A percentile compares a stretch with the other conserved stretches of the same genome.
phyloP scores from a whole-genome alignment of 2,329 filamentous ascomycete species.

The Hypoxylon sp. region DNA sequence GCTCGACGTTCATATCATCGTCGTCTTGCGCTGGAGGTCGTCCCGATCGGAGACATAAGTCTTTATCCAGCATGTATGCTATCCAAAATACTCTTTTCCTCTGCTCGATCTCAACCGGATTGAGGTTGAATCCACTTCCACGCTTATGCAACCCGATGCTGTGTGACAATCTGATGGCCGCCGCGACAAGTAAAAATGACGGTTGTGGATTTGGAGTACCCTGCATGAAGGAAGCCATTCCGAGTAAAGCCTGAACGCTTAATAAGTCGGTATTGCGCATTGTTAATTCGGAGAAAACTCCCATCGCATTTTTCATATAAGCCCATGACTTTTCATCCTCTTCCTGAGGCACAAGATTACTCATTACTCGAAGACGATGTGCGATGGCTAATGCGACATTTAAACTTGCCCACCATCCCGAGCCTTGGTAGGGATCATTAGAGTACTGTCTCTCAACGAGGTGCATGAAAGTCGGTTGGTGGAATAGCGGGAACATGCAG shows the following conservation, averaged over 20 bases:
- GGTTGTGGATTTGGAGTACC: slow-evolving; percentile 97
- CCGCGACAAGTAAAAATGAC: slow-evolving; percentile 89
- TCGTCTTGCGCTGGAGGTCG: slow-evolving; percentile 74
- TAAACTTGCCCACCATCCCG: slow-evolving; percentile 98
- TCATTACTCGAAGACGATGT: slow-evolving; percentile 93
- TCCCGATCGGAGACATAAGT: slow-evolving; percentile 71
- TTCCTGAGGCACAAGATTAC: slow-evolving; percentile 88
- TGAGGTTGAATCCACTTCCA: slow-evolving; percentile 92
- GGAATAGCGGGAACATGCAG: slow-evolving; percentile 97
- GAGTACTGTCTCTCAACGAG: slow-evolving; percentile 95
- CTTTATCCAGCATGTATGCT: slow-evolving; percentile 75
- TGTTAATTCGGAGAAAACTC: slow-evolving; percentile 90
- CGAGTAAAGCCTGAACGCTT: slow-evolving; percentile 92
- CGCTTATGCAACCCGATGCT: slow-evolving; percentile 96
- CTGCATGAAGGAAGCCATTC: slow-evolving; percentile 94
- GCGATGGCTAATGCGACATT: slow-evolving; percentile 96
- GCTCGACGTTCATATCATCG: slow-evolving; percentile 91
- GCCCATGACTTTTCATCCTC: slow-evolving; percentile 96
- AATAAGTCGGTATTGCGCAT: slow-evolving; percentile 97
- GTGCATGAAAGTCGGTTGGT: slow-evolving; percentile 99
- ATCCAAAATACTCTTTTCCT: slow-evolving; percentile 78
- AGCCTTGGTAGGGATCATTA: slow-evolving; percentile 90
- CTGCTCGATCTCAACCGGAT: slow-evolving; percentile 94
- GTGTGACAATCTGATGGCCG: slow-evolving; percentile 90
- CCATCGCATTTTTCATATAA: slow-evolving; percentile 96